Conservation (phyloP, 805 yeast genomes). For the Kodamaea lidongshanica region DNA sequence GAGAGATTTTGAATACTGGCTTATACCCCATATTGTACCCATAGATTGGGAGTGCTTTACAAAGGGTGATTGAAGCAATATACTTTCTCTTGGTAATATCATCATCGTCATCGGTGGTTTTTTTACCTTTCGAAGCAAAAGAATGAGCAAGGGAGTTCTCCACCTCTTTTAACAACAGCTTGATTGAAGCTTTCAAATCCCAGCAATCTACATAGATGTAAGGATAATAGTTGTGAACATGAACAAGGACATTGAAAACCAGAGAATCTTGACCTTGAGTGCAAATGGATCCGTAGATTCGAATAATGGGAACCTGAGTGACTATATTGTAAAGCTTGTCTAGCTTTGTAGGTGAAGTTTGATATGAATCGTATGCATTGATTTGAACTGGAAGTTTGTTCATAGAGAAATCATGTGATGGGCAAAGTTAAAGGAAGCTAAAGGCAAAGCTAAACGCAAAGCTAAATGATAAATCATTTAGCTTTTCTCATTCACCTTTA, state of each 20-base stretch:
- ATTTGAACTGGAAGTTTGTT: constrained; percentile 40
- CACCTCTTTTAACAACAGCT: constrained; percentile 34
- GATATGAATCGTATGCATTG: constrained; percentile 62
- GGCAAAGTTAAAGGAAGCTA: too few relatives aligned
- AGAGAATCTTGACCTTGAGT: constrained; percentile 22
- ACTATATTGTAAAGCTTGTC: constrained; percentile 41
- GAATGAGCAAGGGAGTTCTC: constrained; percentile 41
- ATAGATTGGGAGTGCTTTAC: constrained; percentile 76
- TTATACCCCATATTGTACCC: constrained; percentile 68
- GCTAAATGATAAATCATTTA: too few relatives aligned
- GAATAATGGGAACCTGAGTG: constrained; percentile 61
- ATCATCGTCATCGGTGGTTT: constrained; percentile 6
- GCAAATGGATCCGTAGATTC: constrained; percentile 68
- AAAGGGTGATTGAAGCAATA: constrained; percentile 55
- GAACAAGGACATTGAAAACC: constrained; percentile 40
- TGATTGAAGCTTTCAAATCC: constrained; percentile 33
- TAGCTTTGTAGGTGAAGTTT: constrained; percentile 44
- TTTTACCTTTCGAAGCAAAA: constrained; percentile 18
- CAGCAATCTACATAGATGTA: constrained; percentile 65
- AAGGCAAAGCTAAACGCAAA: too few relatives aligned
- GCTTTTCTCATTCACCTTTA: too few relatives aligned
- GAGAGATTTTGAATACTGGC: constrained; percentile 61
- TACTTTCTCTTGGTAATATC: constrained; percentile 25
- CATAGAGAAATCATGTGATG: too few relatives aligned
- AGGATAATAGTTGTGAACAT: constrained; percentile 81